A percentile compares a stretch with the other conserved stretches of the same genome.
Evolutionary conservation across 2,329 filamentous ascomycete species (phyloP).

Genomic region (Diplodia intermedia): DNA sequence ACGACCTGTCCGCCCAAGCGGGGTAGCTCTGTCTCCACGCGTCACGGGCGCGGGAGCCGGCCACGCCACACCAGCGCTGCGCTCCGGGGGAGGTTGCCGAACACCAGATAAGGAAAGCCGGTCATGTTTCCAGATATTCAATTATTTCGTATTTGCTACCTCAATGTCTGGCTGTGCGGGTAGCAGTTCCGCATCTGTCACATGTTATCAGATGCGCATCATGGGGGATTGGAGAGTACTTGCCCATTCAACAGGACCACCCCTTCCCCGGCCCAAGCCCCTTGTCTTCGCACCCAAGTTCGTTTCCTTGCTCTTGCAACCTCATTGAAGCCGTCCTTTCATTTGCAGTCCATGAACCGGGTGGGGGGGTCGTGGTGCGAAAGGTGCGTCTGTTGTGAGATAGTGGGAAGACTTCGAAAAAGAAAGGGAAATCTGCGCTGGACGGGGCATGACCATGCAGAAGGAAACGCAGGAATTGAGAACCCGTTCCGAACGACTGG

Average conservation of each 20-base stretch:
- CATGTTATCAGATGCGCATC: slow-evolving; percentile 24
- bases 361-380: not conserved
- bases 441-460: not conserved
- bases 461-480: not conserved
- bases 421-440: not conserved
- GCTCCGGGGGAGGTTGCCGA: not conserved
- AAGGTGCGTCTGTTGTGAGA: not conserved
- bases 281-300: not conserved
- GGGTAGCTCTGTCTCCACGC: slow-evolving; percentile 21
- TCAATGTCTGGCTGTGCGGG: slow-evolving; percentile 7
- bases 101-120: not conserved
- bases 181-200: slow-evolving; percentile 3
- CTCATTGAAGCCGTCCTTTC: not conserved
- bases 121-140: not conserved
- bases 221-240: slow-evolving; percentile 5
- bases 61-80: slow-evolving; percentile 15
- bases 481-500: not conserved
- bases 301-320: slow-evolving; percentile 16
- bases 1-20: slow-evolving; percentile 17
- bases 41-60: slow-evolving; percentile 5
- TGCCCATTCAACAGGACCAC: slow-evolving; percentile 3
- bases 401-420: not conserved
- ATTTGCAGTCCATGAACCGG: not conserved
- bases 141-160: slow-evolving; percentile 23
- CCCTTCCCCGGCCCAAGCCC: not conserved